phyloP scores from a whole-genome alignment of 192 early-diverging fungal species.

The Spizellomyces punctatus region DNA sequence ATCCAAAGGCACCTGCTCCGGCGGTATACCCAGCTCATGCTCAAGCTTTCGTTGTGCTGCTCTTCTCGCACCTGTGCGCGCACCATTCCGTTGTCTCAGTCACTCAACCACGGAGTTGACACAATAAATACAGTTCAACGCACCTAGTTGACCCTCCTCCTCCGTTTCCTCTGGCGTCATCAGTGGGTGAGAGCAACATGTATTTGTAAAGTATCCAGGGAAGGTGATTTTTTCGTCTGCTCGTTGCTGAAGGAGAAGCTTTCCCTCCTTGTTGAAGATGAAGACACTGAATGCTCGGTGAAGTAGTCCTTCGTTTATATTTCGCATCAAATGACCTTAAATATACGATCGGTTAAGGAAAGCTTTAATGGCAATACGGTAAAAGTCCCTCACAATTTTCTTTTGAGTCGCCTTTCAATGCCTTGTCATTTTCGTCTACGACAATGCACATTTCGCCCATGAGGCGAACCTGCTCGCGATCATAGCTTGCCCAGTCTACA shows the following conservation, averaged over 20 bases:
- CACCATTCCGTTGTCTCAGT: background rate
- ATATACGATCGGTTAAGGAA: background rate
- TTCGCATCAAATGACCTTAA: conserved; percentile 91
- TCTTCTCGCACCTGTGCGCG: conserved; percentile 67
- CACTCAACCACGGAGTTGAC: too few species aligned
- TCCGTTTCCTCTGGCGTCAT: conserved; percentile 75
- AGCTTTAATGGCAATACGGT: background rate
- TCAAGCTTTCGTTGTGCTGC: conserved; percentile 94
- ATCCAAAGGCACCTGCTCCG: conserved; percentile 76
- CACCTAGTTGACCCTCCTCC: conserved; percentile 73
- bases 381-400: conserved; percentile 74
- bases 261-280: conserved; percentile 84
- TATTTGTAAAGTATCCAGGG: conserved; percentile 95
- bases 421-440: conserved; percentile 81
- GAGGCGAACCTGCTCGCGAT: conserved; percentile 79
- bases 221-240: conserved; percentile 98
- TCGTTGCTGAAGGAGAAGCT: conserved; percentile 93
- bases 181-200: conserved; percentile 98
- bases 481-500: conserved; percentile 45
- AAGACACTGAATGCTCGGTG: conserved; percentile 98
- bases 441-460: conserved; percentile 99
- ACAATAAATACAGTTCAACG: background rate
- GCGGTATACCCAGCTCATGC: conserved; percentile 91
- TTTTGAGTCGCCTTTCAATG: conserved; percentile 85
- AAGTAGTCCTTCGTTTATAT: conserved; percentile 85